Base-by-base conservation (phyloP, 441 rosid species). In the Gossypium gossypioides region DNA sequence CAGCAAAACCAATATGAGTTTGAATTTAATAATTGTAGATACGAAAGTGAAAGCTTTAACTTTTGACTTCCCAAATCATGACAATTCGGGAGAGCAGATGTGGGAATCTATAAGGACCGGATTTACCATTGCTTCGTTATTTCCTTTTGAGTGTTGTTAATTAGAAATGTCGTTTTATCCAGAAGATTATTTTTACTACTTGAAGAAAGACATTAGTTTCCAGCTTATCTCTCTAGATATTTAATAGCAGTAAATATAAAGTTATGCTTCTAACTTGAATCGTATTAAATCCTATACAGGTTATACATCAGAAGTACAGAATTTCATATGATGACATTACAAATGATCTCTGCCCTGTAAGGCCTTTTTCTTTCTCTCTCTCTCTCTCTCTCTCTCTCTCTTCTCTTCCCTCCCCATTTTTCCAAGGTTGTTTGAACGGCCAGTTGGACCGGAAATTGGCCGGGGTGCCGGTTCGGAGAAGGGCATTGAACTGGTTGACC, bases 321-420 rank as follows among this genome's bases (percentile, higher is more conserved):
- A 93, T 93, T 78, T 93, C 97, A 0, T 96, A 91, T 65, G 99
- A 96, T 82, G 99, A 96, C 83, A 96, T 91, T 64, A 85, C 84
- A 18, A 90, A 87, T 75, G 98, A 93, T 85, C 79, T 93, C 66
- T 96, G 99, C 82, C 97, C 95, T 15, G 99, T 96, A 78, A 88
- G 87, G 25, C 78, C 63, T 64, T 71, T 74, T 62, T 55, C 29
- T 27, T 18, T 69, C 57, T 64, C 51, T 74, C 48, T 46, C 63
- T 7, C 59, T 55, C 27, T 24, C 4, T 40, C 75, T 74, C 65
- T 54, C 29, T 27, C 25, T 69, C 51, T 64, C 48, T 74, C 44
- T 46, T 61, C 25, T 46, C 27, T 32, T 12, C 62, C 70, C 16
- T 1, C n/a, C 56, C 22, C 8, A 15, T 1, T 50, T 37, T 37